Percentiles rank a stretch among this genome's conserved stretches.
These are phyloP conservation scores for Dictyostelium firmibasis DNA, from an alignment of 78 protist species.

Conservation along the genomic window DNA sequence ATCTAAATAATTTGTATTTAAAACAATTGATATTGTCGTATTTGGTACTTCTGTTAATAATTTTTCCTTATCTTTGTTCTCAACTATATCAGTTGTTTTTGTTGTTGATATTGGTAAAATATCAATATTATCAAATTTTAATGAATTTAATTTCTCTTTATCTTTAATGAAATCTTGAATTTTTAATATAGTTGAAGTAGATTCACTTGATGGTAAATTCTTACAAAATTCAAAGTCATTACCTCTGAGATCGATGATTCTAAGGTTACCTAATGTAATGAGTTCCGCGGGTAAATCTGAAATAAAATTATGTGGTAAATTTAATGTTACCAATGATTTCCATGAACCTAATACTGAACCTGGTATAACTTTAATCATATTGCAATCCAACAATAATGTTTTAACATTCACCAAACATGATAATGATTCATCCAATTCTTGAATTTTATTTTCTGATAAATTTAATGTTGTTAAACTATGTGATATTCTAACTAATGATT, in stretches of 20 bases:
- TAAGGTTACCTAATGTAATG: background rate
- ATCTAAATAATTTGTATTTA: background rate
- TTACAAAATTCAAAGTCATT: slow-evolving; percentile 16
- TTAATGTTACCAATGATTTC: slow-evolving; percentile 38
- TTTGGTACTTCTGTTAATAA: background rate
- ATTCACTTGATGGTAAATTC: background rate
- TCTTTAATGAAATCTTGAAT: slow-evolving; percentile 21
- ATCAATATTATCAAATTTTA: background rate
- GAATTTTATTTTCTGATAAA: slow-evolving; percentile 39
- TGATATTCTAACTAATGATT: background rate
- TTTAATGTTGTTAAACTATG: slow-evolving; percentile 9
- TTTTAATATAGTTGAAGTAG: background rate
- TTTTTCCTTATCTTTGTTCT: background rate
- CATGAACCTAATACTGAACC: background rate
- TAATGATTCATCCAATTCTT: slow-evolving; percentile 24
- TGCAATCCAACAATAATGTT: slow-evolving; percentile 20
- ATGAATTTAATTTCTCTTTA: background rate
- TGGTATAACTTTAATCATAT: slow-evolving; percentile 4
- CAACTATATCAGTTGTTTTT: background rate
- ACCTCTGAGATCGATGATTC: slow-evolving; percentile 43
- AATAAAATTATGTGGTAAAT: slow-evolving; percentile 27
- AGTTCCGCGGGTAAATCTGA: slow-evolving; percentile 32
- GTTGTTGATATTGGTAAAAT: background rate
- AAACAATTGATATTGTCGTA: background rate
- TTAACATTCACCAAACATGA: background rate